These are phyloP conservation scores for Herpetospermum pedunculosum DNA, from an alignment of 306 rosid species.

Conservation along the genomic window DNA sequence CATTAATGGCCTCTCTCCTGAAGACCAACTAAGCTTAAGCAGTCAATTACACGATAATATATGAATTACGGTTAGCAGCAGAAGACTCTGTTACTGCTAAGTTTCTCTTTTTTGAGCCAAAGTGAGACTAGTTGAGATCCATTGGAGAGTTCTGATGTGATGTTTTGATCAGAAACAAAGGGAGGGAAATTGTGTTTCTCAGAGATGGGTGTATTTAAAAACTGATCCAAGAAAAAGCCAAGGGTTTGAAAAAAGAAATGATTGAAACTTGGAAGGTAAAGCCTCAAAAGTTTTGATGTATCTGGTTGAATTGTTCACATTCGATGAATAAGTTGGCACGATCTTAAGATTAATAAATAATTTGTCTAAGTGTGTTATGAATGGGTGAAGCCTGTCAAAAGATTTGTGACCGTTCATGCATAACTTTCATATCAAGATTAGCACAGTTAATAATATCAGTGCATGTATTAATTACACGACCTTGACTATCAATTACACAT, in stretches of 20 bases:
- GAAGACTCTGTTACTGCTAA: neutral
- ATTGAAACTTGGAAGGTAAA: neutral
- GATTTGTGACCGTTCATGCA: no score
- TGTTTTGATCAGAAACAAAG: slow-evolving; percentile 9
- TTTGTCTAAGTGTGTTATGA: neutral
- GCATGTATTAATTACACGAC: no score
- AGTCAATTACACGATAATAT: neutral
- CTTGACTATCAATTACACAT: no score
- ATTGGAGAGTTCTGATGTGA: slow-evolving; percentile 12
- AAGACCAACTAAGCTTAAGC: neutral
- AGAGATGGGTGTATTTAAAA: neutral
- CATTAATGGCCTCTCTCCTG: neutral
- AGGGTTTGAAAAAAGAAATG: neutral
- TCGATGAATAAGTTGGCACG: neutral
- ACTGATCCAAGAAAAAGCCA: neutral
- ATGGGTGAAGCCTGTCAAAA: neutral
- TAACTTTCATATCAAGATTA: no score
- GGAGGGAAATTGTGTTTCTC: neutral
- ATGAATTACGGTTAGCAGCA: neutral
- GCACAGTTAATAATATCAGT: no score
- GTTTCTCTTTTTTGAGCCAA: neutral
- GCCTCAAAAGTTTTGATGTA: neutral
- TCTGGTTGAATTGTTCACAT: neutral
- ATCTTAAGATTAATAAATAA: neutral
- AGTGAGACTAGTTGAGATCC: slow-evolving; percentile 16